These are phyloP conservation scores for Tuber microsphaerosporum DNA, from an alignment of 495 filamentous ascomycete genomes.

Conservation along the genomic window DNA sequence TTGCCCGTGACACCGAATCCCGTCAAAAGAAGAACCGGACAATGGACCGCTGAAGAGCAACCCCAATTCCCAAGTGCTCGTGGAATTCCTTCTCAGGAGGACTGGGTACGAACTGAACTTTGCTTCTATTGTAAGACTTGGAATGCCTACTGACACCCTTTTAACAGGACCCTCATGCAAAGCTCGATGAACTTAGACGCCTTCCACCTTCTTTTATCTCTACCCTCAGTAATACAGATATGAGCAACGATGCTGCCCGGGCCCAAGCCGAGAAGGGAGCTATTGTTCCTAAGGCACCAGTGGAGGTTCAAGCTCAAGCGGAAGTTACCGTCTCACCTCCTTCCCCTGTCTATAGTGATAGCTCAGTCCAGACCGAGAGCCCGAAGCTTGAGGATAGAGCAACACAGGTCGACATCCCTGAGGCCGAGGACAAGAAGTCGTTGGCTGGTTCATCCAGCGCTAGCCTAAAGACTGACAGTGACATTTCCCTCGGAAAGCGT, in stretches of 20 bases:
- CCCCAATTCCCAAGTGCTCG: slow-evolving; percentile 37
- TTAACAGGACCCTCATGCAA: slow-evolving; percentile 40
- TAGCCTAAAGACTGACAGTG: background rate
- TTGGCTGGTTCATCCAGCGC: background rate
- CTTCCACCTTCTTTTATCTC: slow-evolving; percentile 38
- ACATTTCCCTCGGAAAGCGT: slow-evolving; percentile 1
- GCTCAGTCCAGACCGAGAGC: slow-evolving; percentile 31
- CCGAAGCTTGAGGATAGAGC: slow-evolving; percentile 30
- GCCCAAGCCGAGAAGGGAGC: background rate
- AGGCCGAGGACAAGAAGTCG: background rate
- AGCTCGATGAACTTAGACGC: slow-evolving; percentile 38
- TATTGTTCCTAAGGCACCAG: slow-evolving; percentile 3
- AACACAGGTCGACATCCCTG: slow-evolving; percentile 14
- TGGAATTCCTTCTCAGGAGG: slow-evolving; percentile 38
- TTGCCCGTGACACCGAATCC: slow-evolving; percentile 35
- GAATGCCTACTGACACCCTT: slow-evolving; percentile 21
- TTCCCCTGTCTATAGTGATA: slow-evolving; percentile 19
- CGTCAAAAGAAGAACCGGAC: slow-evolving; percentile 24
- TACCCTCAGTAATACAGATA: slow-evolving; percentile 24
- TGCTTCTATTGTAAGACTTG: slow-evolving; percentile 5
- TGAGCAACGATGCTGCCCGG: background rate
- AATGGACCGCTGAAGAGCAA: slow-evolving; percentile 28
- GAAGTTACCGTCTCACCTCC: slow-evolving; percentile 6
- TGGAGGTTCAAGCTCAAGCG: background rate
- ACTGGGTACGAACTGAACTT: slow-evolving; percentile 38